Evolutionary conservation across 345 rosid genomes (phyloP), one percentile per base, ranked within the genome.

Genomic region (Lagerstroemia speciosa): DNA sequence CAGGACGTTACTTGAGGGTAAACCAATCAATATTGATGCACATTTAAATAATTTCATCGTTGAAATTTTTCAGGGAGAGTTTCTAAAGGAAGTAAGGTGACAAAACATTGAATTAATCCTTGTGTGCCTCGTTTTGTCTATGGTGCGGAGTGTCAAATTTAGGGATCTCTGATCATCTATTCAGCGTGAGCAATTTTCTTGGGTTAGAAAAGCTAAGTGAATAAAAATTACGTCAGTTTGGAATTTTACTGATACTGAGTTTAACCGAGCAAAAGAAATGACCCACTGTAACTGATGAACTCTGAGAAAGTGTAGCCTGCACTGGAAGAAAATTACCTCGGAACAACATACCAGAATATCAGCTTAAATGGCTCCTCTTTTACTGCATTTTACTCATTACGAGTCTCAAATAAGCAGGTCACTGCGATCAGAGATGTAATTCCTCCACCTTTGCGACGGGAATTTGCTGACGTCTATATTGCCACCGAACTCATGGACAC

Each of bases 401-500:
- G 22, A 22, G 55, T 19, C 24, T 64, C 68, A 36, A 69, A 33
- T 20, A 67, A 80, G 79, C 90, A 94, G 99, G 90, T 95, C 30
- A 76, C 82, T 78, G 87, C 71, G 20, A 75, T 95, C 65, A 88
- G 84, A 81, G 98, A 95, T 78, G 96, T 95, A 66, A 78, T 95
- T 78, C 98, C 99, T 70, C 98, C 99, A 22, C 92, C 99, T 70
- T 1, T 87, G 38, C 61, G 97, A 67, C 81, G 88, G 77, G 90
- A 95, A 74, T 95, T 95, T 76, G 67, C 73, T 9, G 99, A 95
- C 78, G 99, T 95, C 27, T 95, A 92, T 74, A 82, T 90, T 14
- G 85, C 98, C 34, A 83, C 70, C 27, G 99, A 92, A 48, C 87
- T 92, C 69, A 88, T 95, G 99, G 99, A 92, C 77, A 86, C 98